phyloP scores from a whole-genome alignment of 1,284 basidiomycete species.

The Apiotrichum laibachii region DNA sequence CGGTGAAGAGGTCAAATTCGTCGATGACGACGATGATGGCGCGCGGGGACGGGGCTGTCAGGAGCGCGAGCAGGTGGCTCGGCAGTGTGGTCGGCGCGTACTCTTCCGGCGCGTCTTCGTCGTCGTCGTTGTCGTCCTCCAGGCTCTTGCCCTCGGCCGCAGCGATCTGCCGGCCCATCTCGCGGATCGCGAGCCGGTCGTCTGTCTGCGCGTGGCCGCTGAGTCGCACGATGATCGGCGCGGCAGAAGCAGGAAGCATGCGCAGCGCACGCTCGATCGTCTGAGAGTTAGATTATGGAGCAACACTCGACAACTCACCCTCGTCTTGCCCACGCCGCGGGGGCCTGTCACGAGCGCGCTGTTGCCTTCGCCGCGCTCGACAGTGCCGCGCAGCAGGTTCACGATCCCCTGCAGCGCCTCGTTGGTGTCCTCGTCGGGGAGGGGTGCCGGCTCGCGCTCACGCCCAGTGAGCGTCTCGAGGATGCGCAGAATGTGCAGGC shows the following conservation, averaged over 20 bases:
- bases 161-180: conserved; percentile 74
- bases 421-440: conserved; percentile 41
- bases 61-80: conserved; percentile 73
- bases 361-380: conserved; percentile 78
- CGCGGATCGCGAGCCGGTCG: conserved; percentile 85
- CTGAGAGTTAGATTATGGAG: conserved; percentile 20
- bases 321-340: conserved; percentile 76
- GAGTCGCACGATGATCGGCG: conserved; percentile 70
- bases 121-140: conserved; percentile 32
- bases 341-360: conserved; percentile 82
- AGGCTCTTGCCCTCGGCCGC: conserved; percentile 49
- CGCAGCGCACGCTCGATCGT: conserved; percentile 41
- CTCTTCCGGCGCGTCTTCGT: conserved; percentile 50
- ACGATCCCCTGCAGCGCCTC: conserved; percentile 53
- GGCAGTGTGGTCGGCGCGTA: conserved; percentile 58
- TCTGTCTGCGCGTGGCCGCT: conserved; percentile 81
- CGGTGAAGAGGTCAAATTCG: conserved; percentile 84
- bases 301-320: conserved; percentile 56
- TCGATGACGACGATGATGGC: conserved; percentile 81
- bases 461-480: conserved; percentile 35
- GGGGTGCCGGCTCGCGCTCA: conserved; percentile 25
- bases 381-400: conserved; percentile 67
- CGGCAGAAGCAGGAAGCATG: conserved; percentile 36
- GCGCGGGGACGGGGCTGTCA: conserved; percentile 72
- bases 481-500: conserved; percentile 27